Conservation (phyloP, 306 rosid genomes). For the Luffa aegyptiaca region DNA sequence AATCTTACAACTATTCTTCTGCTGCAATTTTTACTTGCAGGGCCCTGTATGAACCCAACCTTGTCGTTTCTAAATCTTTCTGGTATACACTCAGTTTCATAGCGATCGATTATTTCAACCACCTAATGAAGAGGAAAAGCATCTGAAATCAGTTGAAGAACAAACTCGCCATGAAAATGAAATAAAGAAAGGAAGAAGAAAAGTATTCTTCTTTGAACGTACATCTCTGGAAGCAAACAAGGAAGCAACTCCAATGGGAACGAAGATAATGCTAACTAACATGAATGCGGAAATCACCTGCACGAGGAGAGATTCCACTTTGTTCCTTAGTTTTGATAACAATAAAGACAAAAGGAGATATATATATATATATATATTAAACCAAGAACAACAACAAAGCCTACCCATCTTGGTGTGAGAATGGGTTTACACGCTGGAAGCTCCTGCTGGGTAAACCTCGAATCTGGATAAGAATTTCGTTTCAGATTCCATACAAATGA, state of each 20-base stretch:
- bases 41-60: conserved; percentile 50
- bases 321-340: neutral
- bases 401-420: conserved; percentile 88
- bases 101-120: conserved; percentile 72
- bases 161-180: neutral
- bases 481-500: neutral
- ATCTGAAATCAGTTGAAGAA: conserved; percentile 19
- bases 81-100: conserved; percentile 58
- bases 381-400: conserved; percentile 1
- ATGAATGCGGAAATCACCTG: conserved; percentile 92
- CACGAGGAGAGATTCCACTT: neutral
- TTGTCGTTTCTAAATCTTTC: conserved; percentile 14
- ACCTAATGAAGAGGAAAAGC: conserved; percentile 40
- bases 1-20: conserved; percentile 36
- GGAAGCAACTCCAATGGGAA: conserved; percentile 87
- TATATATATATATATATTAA: neutral
- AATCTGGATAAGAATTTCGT: conserved; percentile 36
- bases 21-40: conserved; percentile 32
- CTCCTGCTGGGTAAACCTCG: conserved; percentile 92
- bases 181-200: conserved; percentile 3
- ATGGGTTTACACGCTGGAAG: conserved; percentile 99
- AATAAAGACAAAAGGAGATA: neutral
- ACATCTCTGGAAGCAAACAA: conserved; percentile 77
- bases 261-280: conserved; percentile 63
- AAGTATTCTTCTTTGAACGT: conserved; percentile 14